Evolutionary conservation across 176 grass and related monocot species (phyloP).

Genomic region (Juncus inflexus): DNA sequence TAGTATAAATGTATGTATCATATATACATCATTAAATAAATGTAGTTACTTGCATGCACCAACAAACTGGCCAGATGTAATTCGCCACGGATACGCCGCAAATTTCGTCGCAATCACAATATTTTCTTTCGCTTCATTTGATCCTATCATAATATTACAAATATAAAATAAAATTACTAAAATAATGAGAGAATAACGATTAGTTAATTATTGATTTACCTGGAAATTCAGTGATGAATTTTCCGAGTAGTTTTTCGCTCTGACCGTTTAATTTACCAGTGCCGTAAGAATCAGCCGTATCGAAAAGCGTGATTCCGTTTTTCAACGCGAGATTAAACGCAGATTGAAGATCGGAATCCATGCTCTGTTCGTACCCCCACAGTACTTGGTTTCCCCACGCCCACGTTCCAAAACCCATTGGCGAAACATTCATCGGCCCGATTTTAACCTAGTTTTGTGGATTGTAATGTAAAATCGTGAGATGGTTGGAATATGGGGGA

Average conservation of each 20-base stretch:
- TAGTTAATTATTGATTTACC: constrained; percentile 34
- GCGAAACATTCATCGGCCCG: constrained; percentile 59
- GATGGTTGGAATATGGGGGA: no score
- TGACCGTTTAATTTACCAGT: constrained; percentile 78
- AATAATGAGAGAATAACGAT: background rate
- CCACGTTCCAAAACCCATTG: constrained; percentile 97
- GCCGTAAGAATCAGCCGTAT: constrained; percentile 94
- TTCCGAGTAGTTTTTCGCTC: constrained; percentile 77
- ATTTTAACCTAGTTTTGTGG: constrained; percentile 57
- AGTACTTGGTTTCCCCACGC: constrained; percentile 90
- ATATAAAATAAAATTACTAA: background rate
- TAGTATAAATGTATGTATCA: constrained; percentile 2
- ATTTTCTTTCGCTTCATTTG: constrained; percentile 42
- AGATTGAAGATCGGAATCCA: constrained; percentile 70
- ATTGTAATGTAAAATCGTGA: background rate
- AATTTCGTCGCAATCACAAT: constrained; percentile 93
- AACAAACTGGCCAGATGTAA: constrained; percentile 94
- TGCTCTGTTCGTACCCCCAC: constrained; percentile 86
- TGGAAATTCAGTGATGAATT: constrained; percentile 67
- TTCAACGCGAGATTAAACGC: constrained; percentile 67
- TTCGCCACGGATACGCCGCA: constrained; percentile 88
- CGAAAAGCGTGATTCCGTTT: constrained; percentile 87
- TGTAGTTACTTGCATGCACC: constrained; percentile 88
- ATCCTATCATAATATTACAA: constrained; percentile 31
- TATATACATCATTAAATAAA: constrained; percentile 50